Base-by-base conservation (phyloP, 352 stramenopile genomes). In the Pythium oligandrum region DNA sequence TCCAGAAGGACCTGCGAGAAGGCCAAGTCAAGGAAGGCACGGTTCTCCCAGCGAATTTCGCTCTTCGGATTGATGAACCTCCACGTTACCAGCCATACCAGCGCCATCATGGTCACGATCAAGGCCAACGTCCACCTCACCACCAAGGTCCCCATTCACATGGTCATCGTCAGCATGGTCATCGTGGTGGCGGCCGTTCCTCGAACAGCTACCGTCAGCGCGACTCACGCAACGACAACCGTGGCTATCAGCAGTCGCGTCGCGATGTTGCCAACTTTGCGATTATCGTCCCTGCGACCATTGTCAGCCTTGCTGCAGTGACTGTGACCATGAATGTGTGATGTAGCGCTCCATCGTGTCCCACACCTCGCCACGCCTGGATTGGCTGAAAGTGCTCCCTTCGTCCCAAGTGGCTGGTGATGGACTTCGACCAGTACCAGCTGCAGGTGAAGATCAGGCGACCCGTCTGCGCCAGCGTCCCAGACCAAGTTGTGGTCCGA, bases 1-100 rank as follows among this genome's bases (percentile, higher is more conserved):
- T 48, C 43, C 43, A 48, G 43, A 48, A 48, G 43, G 43, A 48
- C 17, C 26, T 48, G 43, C 43, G 17, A 6, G 17, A 48, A 6
- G 43, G 43, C 43, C 43, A 31, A 8, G 43, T 48, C 9, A 48
- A 48, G 43, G 43, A 9, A 30, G 17, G 17, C 43, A 9, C 43
- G 5, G 43, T 48, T 11, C 43, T 48, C 5, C 43, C 43, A 6
- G 43, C 43, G 7, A 48, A 48, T n/a, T 11, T 48, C 26, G 43
- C 43, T 7, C 26, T 48, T n/a, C 7, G 7, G 7, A 42, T 11
- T 11, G 38, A 42, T 42, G 38, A 42, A 42, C 11, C 38, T 7
- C 38, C 38, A 11, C 38, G 38, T 11, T 11, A 42, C 38, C 38
- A 42, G 11, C 7, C 7, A 7, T 11, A 42, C 7, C 38, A 48